A percentile compares a stretch with the other conserved stretches of the same genome.
Evolutionary conservation across 345 rosid genomes (phyloP).

Genomic region (Ricinus communis): DNA sequence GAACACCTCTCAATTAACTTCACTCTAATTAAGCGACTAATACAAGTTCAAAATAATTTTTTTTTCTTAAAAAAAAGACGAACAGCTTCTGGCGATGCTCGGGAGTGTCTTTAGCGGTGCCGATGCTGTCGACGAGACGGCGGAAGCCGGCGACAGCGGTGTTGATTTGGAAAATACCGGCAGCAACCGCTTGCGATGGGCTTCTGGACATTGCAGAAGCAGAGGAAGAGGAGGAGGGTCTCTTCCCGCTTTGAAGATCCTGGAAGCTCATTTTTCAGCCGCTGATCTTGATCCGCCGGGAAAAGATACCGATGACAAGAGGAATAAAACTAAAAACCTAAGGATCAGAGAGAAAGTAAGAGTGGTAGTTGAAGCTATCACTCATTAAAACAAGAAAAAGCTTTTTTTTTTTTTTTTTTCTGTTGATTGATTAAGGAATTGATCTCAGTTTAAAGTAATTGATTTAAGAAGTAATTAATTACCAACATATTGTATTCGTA

Average conservation of each 20-base stretch:
- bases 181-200: constrained; percentile 55
- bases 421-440: too few relatives aligned
- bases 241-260: constrained; percentile 40
- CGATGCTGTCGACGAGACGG: constrained; percentile 58
- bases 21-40: not conserved
- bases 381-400: too few relatives aligned
- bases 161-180: constrained; percentile 71
- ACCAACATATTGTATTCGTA: too few relatives aligned
- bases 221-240: constrained; percentile 28
- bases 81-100: constrained; percentile 63
- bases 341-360: too few relatives aligned
- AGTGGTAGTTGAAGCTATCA: too few relatives aligned
- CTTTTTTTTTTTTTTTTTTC: too few relatives aligned
- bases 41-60: not conserved
- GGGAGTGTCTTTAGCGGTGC: constrained; percentile 64
- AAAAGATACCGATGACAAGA: not conserved
- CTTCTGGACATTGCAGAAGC: constrained; percentile 34
- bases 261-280: constrained; percentile 54
- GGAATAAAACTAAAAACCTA: too few relatives aligned
- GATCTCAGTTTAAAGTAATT: too few relatives aligned
- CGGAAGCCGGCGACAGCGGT: constrained; percentile 63
- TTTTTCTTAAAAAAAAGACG: not conserved
- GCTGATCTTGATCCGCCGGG: not conserved
- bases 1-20: not conserved
- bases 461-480: too few relatives aligned